Evolutionary conservation across 768 basidiomycete species (phyloP).

Genomic region (Cystofilobasidium capitatum): DNA sequence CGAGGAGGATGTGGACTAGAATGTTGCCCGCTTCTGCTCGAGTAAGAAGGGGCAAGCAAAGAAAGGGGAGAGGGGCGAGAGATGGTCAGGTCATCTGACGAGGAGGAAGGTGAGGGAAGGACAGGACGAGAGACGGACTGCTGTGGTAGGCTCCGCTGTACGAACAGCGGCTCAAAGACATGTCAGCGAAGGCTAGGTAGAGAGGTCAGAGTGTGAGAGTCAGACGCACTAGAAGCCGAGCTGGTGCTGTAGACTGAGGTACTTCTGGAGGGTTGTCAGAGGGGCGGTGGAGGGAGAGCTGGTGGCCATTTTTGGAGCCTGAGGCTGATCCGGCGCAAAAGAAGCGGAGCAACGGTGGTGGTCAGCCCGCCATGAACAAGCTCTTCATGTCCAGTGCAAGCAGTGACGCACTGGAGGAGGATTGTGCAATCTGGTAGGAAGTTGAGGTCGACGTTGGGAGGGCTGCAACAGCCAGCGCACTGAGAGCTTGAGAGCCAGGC

Average conservation of each 20-base stretch:
- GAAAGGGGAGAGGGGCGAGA: not conserved
- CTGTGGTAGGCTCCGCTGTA: slow-evolving; percentile 16
- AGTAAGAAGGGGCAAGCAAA: not conserved
- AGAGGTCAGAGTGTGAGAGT: not conserved
- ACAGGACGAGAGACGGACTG: not conserved
- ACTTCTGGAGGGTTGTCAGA: not conserved
- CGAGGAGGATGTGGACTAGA: slow-evolving; percentile 23
- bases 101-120: not conserved
- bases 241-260: slow-evolving; percentile 18
- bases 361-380: too few species aligned
- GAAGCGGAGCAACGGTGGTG: too few species aligned
- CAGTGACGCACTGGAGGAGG: too few species aligned
- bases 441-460: too few species aligned
- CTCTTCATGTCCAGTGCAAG: too few species aligned
- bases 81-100: not conserved
- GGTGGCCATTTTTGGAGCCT: not conserved
- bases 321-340: too few species aligned
- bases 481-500: too few species aligned
- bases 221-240: slow-evolving; percentile 23
- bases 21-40: slow-evolving; percentile 17
- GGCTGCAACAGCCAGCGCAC: too few species aligned
- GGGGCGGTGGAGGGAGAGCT: not conserved
- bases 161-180: not conserved
- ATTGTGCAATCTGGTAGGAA: too few species aligned
- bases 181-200: not conserved